Base-by-base conservation (phyloP, 305 asterid genomes). In the Fraxinus sp. region DNA sequence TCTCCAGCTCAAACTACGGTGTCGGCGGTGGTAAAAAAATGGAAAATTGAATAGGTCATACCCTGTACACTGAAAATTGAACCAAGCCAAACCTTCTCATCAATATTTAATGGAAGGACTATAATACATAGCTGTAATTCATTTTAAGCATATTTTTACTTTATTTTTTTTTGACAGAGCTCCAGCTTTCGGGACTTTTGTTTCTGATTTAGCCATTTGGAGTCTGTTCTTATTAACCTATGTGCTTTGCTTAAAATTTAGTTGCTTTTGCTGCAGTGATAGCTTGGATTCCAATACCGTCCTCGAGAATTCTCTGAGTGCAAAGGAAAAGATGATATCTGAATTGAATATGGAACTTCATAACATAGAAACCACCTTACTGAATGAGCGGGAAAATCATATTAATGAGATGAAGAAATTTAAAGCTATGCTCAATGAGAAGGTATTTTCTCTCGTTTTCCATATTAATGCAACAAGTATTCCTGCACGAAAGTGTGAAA, bases 311-410 rank as follows among this genome's bases (percentile, higher is more conserved):
- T 92, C 98, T 84, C 91, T 97, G 70, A 92, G 77, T 89, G 94
- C 97, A 82, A 97, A 97, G 92, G 99, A 95, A 88, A 95, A 90
- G 93, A 88, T 93, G 79, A 93, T 97, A 79, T 95, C 99, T 82
- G 99, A 93, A 78, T 85, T 97, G 88, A 97, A 95, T 84, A 82
- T 86, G 90, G 99, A 97, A 87, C 98, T 97, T 86, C 99, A 95
- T 87, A 93, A 93, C 81, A 83, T 97, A 66, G 99, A 97, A 90
- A 92, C 91, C 77, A 90, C 95, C 82, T 85, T 97, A 81, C 90
- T 97, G 43, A 88, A 88, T 90, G 98, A 97, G 85, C 94, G 97
- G 79, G 99, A 93, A 84, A 55, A 85, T 79, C 93, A 95, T 85
- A 78, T 97, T 85, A 90, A 87, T 81, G 98, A 97, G 91, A 87